These are phyloP conservation scores for Nephelium lappaceum DNA, from an alignment of 345 rosid species.

Conservation along the genomic window DNA sequence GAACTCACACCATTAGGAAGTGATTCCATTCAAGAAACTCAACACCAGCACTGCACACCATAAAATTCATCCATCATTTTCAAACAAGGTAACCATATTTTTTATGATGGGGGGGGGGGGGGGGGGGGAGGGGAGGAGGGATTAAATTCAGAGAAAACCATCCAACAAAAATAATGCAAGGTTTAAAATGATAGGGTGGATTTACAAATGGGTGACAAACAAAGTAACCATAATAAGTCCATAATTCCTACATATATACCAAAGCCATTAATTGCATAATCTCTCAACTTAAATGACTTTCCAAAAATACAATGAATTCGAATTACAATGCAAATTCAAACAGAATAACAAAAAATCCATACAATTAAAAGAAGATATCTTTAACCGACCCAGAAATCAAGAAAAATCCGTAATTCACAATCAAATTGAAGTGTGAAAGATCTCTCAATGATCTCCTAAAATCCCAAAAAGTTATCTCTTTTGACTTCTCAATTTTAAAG, in stretches of 20 bases:
- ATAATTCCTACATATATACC: neutral
- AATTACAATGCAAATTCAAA: slow-evolving; percentile 12
- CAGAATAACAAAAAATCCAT: slow-evolving; percentile 13
- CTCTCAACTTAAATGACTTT: slow-evolving; percentile 22
- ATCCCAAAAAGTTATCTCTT: neutral
- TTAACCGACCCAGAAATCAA: slow-evolving; percentile 30
- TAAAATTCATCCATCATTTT: slow-evolving; percentile 28
- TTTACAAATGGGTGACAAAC: too few relatives aligned
- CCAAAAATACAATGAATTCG: slow-evolving; percentile 3
- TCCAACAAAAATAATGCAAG: too few relatives aligned
- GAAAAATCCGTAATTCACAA: slow-evolving; percentile 26
- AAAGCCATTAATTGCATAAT: slow-evolving; percentile 26
- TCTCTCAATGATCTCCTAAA: slow-evolving; percentile 14
- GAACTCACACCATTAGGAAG: slow-evolving; percentile 40
- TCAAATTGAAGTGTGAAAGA: slow-evolving; percentile 17
- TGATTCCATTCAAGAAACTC: slow-evolving; percentile 61
- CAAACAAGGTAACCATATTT: neutral
- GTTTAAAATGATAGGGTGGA: too few relatives aligned
- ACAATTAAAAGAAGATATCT: slow-evolving; percentile 25
- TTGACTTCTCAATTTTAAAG: slow-evolving; percentile 25
- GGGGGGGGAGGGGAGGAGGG: too few relatives aligned
- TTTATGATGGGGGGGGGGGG: too few relatives aligned
- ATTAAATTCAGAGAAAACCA: too few relatives aligned
- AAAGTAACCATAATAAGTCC: neutral
- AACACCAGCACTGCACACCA: slow-evolving; percentile 40